These are phyloP conservation scores for Glebionis coronaria DNA, from an alignment of 129 eudicot species.

Conservation along the genomic window DNA sequence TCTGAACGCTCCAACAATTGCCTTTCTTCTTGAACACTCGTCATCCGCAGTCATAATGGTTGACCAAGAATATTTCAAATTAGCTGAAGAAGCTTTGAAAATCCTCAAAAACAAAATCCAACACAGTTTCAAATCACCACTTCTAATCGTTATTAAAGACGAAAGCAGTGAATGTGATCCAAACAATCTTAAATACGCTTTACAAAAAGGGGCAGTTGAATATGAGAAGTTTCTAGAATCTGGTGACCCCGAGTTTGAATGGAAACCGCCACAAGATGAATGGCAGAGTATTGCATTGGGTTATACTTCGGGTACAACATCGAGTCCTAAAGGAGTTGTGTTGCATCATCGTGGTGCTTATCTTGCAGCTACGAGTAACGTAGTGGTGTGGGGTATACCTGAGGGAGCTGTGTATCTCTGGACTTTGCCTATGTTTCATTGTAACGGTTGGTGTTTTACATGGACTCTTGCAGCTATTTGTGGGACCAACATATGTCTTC, in stretches of 20 bases:
- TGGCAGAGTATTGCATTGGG: conserved; percentile 86
- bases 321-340: conserved; percentile 94
- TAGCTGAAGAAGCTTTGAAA: conserved; percentile 60
- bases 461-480: conserved; percentile 90
- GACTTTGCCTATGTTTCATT: conserved; percentile 97
- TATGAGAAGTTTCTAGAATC: conserved; percentile 77
- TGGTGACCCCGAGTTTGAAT: conserved; percentile 62
- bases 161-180: conserved; percentile 59
- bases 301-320: conserved; percentile 95
- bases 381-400: conserved; percentile 56
- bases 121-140: conserved; percentile 48
- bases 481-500: conserved; percentile 82
- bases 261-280: conserved; percentile 84
- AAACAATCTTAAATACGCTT: conserved; percentile 60
- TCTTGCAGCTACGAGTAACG: conserved; percentile 54
- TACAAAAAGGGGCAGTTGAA: conserved; percentile 59
- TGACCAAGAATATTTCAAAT: conserved; percentile 67
- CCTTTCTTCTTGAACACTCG: conserved; percentile 74
- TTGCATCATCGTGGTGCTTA: conserved; percentile 93
- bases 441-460: conserved; percentile 92
- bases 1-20: conserved; percentile 66
- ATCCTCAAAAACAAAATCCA: conserved; percentile 43
- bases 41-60: conserved; percentile 60
- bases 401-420: conserved; percentile 80
- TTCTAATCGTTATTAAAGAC: conserved; percentile 65